Conservation (phyloP, 257 asterid species). For the Phtheirospermum japonicum region DNA sequence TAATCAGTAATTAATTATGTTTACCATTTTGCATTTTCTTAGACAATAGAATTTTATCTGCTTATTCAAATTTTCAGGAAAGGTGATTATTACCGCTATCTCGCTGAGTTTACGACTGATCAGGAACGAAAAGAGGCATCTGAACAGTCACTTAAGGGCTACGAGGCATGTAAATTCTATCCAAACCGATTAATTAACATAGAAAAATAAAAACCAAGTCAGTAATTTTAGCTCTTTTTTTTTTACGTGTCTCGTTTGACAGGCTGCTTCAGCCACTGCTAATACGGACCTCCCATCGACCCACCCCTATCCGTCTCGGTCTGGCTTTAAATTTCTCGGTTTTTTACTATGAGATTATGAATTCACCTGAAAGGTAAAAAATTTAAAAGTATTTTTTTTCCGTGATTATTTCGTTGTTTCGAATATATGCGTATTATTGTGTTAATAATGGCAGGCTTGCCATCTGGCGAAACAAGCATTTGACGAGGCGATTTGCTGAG, state of each 20-base stretch:
- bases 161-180: slow-evolving; percentile 55
- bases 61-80: slow-evolving; percentile 51
- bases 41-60: too few species aligned
- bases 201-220: neutral
- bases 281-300: slow-evolving; percentile 83
- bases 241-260: neutral
- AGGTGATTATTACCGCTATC: slow-evolving; percentile 86
- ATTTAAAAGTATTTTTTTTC: neutral
- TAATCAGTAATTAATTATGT: too few species aligned
- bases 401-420: neutral
- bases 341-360: slow-evolving; percentile 92
- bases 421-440: neutral
- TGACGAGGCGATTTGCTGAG: slow-evolving; percentile 90
- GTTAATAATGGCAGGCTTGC: slow-evolving; percentile 58
- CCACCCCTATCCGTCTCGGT: slow-evolving; percentile 97
- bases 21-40: too few species aligned
- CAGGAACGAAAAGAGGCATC: slow-evolving; percentile 78
- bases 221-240: neutral
- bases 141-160: slow-evolving; percentile 78
- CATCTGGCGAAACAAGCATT: slow-evolving; percentile 95
- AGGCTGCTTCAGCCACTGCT: slow-evolving; percentile 82
- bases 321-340: slow-evolving; percentile 94
- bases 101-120: slow-evolving; percentile 87
- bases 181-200: neutral
- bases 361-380: slow-evolving; percentile 79